Base-by-base conservation (phyloP, 2,329 filamentous ascomycete genomes). In the Cladorrhinum sp. region DNA sequence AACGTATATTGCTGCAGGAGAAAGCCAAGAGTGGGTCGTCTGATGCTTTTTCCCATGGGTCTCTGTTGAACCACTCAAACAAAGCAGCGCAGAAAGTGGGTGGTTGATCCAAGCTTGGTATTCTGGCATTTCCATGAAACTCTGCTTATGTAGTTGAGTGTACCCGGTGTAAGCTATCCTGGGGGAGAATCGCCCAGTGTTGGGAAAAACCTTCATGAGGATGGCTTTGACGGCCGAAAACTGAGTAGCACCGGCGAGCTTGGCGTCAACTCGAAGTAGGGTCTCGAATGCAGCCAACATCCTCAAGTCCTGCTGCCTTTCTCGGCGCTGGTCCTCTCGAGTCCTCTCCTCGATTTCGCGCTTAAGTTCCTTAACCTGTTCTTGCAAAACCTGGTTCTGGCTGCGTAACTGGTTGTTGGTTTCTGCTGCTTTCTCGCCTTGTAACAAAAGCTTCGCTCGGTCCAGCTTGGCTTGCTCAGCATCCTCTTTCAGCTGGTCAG, bases 1-100 rank as follows among this genome's bases (percentile, higher is more conserved):
- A n/a, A 57, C 50, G 22, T 57, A 57, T 20, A 57, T 57, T 16
- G 55, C 38, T 13, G 55, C 55, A 18, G 55, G 55, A 3, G 55
- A 57, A 16, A 57, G 41, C 55, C 55, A 57, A 38, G 23, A 57
- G 25, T 57, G 55, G 4, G 49, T 50, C 4, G 13, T 25, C 25
- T 24, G 49, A 50, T 23, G 22, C 18, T 24, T 24, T 22, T 22
- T 29, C 22, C 49, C 49, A 24, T 50, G 18, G 20, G 20, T 5
- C 2, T 50, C 18, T 13, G 49, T 50, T 13, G 49, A 50, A 24
- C 49, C 49, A 22, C 20, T 22, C 18, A 50, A 10, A 25, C 22
- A 50, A 23, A 50, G 22, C 1, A 50, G 20, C 3, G 22, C 25
- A 22, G 49, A 50, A n/a, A 16, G 18, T 6, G 49, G 22, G 25